Conservation (phyloP, 2,329 filamentous ascomycete genomes). For the Alternaria panax region DNA sequence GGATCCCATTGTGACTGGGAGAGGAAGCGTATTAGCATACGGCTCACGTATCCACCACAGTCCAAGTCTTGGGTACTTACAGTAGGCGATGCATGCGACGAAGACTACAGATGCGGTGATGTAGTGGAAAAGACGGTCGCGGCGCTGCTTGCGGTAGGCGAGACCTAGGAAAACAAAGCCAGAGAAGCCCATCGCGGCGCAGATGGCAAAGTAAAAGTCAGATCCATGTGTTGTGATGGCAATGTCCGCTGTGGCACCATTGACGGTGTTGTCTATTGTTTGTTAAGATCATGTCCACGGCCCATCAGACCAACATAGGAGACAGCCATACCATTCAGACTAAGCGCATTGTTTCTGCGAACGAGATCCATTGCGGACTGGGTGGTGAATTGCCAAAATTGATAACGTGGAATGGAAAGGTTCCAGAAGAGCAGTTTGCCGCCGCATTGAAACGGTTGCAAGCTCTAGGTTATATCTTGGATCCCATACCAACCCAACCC, state of each 20-base stretch:
- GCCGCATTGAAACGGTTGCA: neutral
- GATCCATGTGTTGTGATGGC: slow-evolving; percentile 66
- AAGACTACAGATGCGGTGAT: slow-evolving; percentile 66
- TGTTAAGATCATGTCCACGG: neutral
- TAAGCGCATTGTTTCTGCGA: slow-evolving; percentile 32
- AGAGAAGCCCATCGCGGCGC: slow-evolving; percentile 64
- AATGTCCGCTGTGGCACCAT: slow-evolving; percentile 60
- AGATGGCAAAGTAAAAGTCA: slow-evolving; percentile 69
- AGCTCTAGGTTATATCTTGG: neutral
- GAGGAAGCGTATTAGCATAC: neutral
- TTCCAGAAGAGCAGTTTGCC: neutral
- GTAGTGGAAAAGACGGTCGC: slow-evolving; percentile 69
- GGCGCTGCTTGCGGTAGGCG: slow-evolving; percentile 61
- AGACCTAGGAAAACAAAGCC: slow-evolving; percentile 63
- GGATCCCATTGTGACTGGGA: slow-evolving; percentile 65
- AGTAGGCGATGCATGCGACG: slow-evolving; percentile 69
- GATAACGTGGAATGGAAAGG: neutral
- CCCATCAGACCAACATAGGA: neutral
- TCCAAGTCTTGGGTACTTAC: neutral
- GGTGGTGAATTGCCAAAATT: neutral
- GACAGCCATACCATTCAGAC: slow-evolving; percentile 27
- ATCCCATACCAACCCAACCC: too few relatives aligned
- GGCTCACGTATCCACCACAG: neutral
- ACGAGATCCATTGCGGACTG: slow-evolving; percentile 12
- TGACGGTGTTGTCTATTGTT: slow-evolving; percentile 52